Percentiles rank a stretch among this genome's conserved stretches.
These are phyloP conservation scores for Helminthosporium solani DNA, from an alignment of 2,329 filamentous ascomycete genomes.

Conservation along the genomic window DNA sequence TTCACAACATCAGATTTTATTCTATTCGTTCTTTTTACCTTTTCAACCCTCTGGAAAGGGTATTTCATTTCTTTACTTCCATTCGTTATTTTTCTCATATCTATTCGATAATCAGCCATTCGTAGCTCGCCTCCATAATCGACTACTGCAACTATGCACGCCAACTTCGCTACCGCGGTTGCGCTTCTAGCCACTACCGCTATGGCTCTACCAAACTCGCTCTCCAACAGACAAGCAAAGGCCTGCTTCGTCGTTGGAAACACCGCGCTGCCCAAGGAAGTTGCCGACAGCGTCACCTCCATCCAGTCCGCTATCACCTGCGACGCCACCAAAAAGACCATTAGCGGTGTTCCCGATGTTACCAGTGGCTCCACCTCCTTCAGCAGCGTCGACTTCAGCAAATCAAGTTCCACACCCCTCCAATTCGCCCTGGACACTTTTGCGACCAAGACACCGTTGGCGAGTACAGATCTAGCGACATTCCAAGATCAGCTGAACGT, in stretches of 20 bases:
- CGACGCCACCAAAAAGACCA: constrained; percentile 49
- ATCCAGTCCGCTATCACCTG: constrained; percentile 54
- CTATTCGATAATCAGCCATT: neutral
- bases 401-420: constrained; percentile 51
- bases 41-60: constrained; percentile 2
- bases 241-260: constrained; percentile 59
- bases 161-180: constrained; percentile 12
- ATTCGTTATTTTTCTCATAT: neutral
- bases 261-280: constrained; percentile 53
- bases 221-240: constrained; percentile 18
- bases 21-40: neutral
- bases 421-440: constrained; percentile 58
- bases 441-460: constrained; percentile 53
- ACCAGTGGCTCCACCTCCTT: constrained; percentile 53
- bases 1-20: neutral
- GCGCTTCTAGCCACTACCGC: constrained; percentile 15
- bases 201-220: constrained; percentile 13
- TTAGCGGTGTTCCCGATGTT: constrained; percentile 59
- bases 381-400: constrained; percentile 58
- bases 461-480: constrained; percentile 50
- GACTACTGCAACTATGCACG: constrained; percentile 16
- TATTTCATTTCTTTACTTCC: constrained; percentile 2
- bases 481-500: constrained; percentile 58
- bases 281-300: constrained; percentile 45
- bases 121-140: neutral